Base-by-base conservation (phyloP, 1,284 basidiomycete species). In the Ganoderma lucidum region DNA sequence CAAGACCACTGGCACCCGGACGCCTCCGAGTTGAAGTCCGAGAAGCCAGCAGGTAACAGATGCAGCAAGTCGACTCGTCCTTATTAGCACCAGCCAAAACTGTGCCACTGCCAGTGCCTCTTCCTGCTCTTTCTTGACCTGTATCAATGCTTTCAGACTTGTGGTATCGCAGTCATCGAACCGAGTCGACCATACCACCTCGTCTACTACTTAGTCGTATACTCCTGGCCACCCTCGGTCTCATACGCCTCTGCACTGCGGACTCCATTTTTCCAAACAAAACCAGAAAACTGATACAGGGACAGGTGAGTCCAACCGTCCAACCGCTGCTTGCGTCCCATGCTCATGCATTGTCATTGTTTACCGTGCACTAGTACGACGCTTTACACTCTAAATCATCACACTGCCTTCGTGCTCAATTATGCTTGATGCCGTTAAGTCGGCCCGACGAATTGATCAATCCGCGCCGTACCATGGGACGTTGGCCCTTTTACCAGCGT, bases 381-480 rank as follows among this genome's bases (percentile, higher is more conserved):
- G 30, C 15, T 5, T 23, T 48, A 48, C 30, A 12, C 6, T 6
- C 30, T 35, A 23, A 19, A 19, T n/a, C 19, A 15, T 30, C 53
- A 30, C 30, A 56, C 30, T 28, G 3, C 15, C 32, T 56, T 19
- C 53, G 30, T 35, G 32, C 53, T 35, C 53, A 30, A 56, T 56
- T 56, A 56, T 35, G 15, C 53, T 19, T 32, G 30, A 35, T 56
- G 53, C 28, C 53, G 53, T 56, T 56, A 56, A 32, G 15, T 30
- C 32, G 53, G 53, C 53, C 53, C 30, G 53, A 30, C 53, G 32
- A 28, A 30, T 56, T 56, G 53, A 56, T 56, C 53, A 30, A 56
- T 56, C 53, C 30, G 30, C 53, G 53, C 32, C 28, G 51, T 56
- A 30, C 28, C 30, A 53, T 53, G 48, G 23, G 23, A 53, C 23